Percentiles rank a stretch among this genome's conserved stretches.
phyloP scores from a whole-genome alignment of 2,329 filamentous ascomycete species.

The Boeremia lycopersici region DNA sequence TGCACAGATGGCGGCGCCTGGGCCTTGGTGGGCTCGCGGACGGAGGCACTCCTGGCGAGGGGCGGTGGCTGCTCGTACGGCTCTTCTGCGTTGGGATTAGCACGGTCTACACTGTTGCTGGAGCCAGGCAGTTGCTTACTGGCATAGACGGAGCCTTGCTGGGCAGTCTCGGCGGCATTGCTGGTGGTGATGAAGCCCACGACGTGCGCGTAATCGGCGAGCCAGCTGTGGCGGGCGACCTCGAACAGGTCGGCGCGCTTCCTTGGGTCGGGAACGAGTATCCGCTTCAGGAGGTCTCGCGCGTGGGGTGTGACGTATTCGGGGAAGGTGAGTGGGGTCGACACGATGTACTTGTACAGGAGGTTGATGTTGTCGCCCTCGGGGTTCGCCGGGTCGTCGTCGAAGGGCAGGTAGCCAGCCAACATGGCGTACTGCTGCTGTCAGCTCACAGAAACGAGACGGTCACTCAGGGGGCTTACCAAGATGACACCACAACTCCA shows the following conservation, averaged over 20 bases:
- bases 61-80: constrained; percentile 64
- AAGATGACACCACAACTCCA: constrained; percentile 99
- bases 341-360: constrained; percentile 98
- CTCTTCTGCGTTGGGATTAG: constrained; percentile 50
- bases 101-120: not conserved
- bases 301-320: constrained; percentile 99
- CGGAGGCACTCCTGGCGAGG: constrained; percentile 86
- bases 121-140: constrained; percentile 46
- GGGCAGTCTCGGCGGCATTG: constrained; percentile 73
- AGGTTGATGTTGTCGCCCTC: constrained; percentile 99
- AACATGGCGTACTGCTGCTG: constrained; percentile 88
- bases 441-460: constrained; percentile 20
- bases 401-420: constrained; percentile 94
- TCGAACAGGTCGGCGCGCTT: constrained; percentile 96
- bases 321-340: constrained; percentile 93
- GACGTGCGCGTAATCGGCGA: constrained; percentile 95
- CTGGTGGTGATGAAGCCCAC: constrained; percentile 97
- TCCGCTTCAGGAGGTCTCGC: constrained; percentile 86
- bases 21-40: constrained; percentile 81
- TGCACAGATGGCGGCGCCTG: constrained; percentile 53
- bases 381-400: constrained; percentile 96
- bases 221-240: constrained; percentile 95
- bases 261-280: constrained; percentile 91
- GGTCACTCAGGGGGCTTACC: constrained; percentile 62
- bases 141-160: constrained; percentile 73